These are phyloP conservation scores for Pholiota molesta DNA, from an alignment of 768 basidiomycete genomes.

Conservation along the genomic window DNA sequence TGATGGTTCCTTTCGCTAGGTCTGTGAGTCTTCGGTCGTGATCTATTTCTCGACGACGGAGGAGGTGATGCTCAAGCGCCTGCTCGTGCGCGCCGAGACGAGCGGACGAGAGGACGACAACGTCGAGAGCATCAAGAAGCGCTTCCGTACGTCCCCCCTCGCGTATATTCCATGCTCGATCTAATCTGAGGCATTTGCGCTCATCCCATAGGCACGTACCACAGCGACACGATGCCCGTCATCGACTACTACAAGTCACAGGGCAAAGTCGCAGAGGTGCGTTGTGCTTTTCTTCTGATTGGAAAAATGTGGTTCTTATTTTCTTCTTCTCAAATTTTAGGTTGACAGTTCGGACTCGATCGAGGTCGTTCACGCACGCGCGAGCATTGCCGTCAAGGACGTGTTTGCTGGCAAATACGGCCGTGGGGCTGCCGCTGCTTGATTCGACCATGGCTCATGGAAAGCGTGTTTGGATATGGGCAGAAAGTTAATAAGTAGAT, in stretches of 20 bases:
- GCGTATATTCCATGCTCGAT: background rate
- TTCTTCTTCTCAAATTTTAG: conserved; percentile 34
- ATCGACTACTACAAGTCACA: conserved; percentile 75
- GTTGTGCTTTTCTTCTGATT: conserved; percentile 16
- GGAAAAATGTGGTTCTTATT: background rate
- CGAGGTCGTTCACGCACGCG: conserved; percentile 70
- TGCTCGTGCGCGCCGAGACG: conserved; percentile 90
- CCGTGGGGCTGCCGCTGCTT: background rate
- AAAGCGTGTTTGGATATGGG: no score
- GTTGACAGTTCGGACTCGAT: conserved; percentile 69
- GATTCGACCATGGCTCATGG: no score
- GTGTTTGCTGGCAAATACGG: conserved; percentile 30
- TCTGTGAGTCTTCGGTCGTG: conserved; percentile 79
- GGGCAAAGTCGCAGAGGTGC: conserved; percentile 80
- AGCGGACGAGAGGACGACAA: conserved; percentile 98
- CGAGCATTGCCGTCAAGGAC: conserved; percentile 51
- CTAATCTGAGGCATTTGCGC: background rate
- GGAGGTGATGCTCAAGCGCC: conserved; percentile 81
- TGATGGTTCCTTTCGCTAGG: conserved; percentile 42
- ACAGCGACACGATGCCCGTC: conserved; percentile 90
- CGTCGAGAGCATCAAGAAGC: conserved; percentile 90
- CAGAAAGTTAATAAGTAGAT: no score
- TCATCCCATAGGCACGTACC: conserved; percentile 67
- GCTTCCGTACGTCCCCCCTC: conserved; percentile 70
- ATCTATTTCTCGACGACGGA: conserved; percentile 89